Base-by-base conservation (phyloP, 2,329 filamentous ascomycete genomes). In the Cercospora sesami region DNA sequence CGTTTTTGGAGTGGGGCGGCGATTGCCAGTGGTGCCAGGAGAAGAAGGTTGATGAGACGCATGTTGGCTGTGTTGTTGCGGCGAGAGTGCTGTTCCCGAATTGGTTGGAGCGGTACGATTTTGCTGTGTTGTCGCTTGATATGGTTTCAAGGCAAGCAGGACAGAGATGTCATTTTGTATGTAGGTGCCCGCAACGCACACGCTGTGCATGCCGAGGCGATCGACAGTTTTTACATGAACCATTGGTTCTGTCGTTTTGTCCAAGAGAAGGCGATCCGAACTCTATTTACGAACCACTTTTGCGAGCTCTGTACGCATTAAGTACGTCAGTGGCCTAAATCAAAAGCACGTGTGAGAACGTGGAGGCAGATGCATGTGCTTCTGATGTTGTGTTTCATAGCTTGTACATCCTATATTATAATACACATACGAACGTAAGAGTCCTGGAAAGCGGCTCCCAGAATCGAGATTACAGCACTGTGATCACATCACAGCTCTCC, bases 11-110 rank as follows among this genome's bases (percentile, higher is more conserved):
- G 59, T 9, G 67, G 53, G 48, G 67, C 42, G 14, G 69, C 66
- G 12, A 69, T 58, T 9, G 70, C 67, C 14, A 74, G 65, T 16
- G 72, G 69, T n/a, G 70, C 69, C 48, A 72, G 33, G 59, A 68
- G n/a, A 66, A 72, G 65, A 30, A 71, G 59, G 39, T 26, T 63
- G 68, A 69, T 45, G 58, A 61, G 33, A 36, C 64, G 68, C 71
- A 73, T 73, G 60, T 21, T 55, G 42, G 6, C 9, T 63, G 21
- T 28, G 21, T 14, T 48, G 31, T 39, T 26, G 5, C 23, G 58
- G 60, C 18, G 18, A 14, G 23, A 26, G 31, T 14, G 5, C 31
- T 33, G 31, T 33, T n/a, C 23, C 28, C 14, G 30, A 39, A n/a
- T 39, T 14, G 8, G 36, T 18, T 60, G 28, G 6, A 39, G 30